Evolutionary conservation across 1,284 basidiomycete genomes (phyloP), one percentile per base, ranked within the genome.

Genomic region (Filobasidium uniguttulatum): DNA sequence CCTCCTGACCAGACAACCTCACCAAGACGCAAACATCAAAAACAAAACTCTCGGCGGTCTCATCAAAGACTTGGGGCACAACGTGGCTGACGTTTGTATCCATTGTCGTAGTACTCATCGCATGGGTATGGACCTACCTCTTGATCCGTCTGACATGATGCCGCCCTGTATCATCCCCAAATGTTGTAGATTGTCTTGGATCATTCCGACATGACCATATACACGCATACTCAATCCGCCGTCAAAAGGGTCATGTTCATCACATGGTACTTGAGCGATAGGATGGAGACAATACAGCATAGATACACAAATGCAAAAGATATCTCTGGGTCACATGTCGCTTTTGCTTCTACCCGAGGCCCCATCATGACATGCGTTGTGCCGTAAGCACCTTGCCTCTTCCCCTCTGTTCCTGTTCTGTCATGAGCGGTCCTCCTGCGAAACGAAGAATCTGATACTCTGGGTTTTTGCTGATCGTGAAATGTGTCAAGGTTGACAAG

Each of bases 381-480:
- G 50, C 37, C 7, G 40, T 74, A 26, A 84, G 74, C 5, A 74
- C 67, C 58, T 74, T 80, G 49, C 75, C 60, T 54, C 28, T 46
- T 48, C 46, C 50, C 43, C 72, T n/a, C n/a, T n/a, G 76, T 60
- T 83, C 75, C 17, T 61, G 52, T 12, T 76, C 72, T 1, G 72
- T 74, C 31, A 69, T 50, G 31, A 66, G 48, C 14, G 54, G 53
- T 1, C 60, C 60, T 10, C 67, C 63, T 1, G 64, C 62, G 36
- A 65, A 60, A 35, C 53, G 54, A 38, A 66, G 54, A 15, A 67
- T 57, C 56, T 72, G 71, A 56, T 70, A 62, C 55, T 67, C 57
- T 22, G 59, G 61, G 51, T 69, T 60, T 34, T 56, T 56, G 37
- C 65, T 66, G 50, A n/a, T 19, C 7, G 8, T 28, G 12, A 14